phyloP scores from a whole-genome alignment of 139 green algal genomes.

The Helicosporidium sp. region DNA sequence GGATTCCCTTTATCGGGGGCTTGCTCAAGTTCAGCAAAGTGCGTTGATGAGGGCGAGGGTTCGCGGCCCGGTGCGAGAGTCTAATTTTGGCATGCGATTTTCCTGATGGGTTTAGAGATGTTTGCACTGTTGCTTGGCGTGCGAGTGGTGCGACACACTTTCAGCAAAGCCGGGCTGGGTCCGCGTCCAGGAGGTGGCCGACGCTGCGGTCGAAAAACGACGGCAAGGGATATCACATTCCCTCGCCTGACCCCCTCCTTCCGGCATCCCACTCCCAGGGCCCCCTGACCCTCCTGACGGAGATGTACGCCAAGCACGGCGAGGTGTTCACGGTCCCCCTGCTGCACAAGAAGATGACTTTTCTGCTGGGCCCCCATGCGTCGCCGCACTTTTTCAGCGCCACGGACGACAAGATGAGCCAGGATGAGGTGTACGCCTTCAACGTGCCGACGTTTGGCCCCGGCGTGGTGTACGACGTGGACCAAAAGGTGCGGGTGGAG shows the following conservation, averaged over 20 bases:
- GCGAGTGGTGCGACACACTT: not conserved
- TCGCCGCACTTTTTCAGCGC: constrained; percentile 90
- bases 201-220: too few relatives aligned
- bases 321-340: constrained; percentile 92
- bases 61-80: too few relatives aligned
- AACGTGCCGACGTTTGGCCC: constrained; percentile 91
- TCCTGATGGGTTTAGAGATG: too few relatives aligned
- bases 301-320: constrained; percentile 59
- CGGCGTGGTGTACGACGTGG: constrained; percentile 95
- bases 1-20: constrained; percentile 77
- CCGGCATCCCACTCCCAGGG: constrained; percentile 28
- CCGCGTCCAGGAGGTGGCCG: too few relatives aligned
- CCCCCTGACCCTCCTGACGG: constrained; percentile 58
- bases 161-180: not conserved
- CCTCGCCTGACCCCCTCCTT: not conserved
- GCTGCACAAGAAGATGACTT: constrained; percentile 86
- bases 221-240: not conserved
- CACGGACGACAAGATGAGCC: constrained; percentile 71
- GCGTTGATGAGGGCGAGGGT: not conserved
- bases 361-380: constrained; percentile 79
- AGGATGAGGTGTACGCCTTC: constrained; percentile 91
- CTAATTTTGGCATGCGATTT: too few relatives aligned
- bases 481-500: constrained; percentile 72
- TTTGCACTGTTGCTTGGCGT: not conserved
- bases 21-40: constrained; percentile 78